Conservation (phyloP, 108 stramenopile species). For the Skeletonema potamos region DNA sequence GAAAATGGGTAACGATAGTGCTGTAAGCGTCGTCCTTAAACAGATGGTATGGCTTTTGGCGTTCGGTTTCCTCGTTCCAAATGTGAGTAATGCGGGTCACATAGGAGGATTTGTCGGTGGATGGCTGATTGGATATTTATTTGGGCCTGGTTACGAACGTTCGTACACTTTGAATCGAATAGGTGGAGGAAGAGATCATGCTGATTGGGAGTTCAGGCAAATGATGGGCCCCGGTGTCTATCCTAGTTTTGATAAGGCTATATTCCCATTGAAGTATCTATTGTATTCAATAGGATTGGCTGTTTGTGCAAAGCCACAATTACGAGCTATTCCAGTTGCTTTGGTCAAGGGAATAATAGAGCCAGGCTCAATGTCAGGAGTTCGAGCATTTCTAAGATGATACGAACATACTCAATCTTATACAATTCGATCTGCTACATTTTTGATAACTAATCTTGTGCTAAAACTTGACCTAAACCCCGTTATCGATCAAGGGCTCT, state of each 20-base stretch:
- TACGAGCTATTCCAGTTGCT: slow-evolving; percentile 40
- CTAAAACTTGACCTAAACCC: no score
- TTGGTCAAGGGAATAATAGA: slow-evolving; percentile 33
- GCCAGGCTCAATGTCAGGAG: slow-evolving; percentile 38
- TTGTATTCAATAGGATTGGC: slow-evolving; percentile 38
- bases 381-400: slow-evolving; percentile 17
- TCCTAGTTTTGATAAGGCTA: slow-evolving; percentile 33
- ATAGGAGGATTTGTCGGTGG: slow-evolving; percentile 81
- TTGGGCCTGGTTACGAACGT: slow-evolving; percentile 65
- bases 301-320: slow-evolving; percentile 25
- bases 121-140: slow-evolving; percentile 53
- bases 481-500: no score
- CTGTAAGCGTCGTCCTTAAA: slow-evolving; percentile 43
- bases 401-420: neutral
- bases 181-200: slow-evolving; percentile 49
- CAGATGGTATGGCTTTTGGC: slow-evolving; percentile 60
- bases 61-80: slow-evolving; percentile 52
- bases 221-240: slow-evolving; percentile 70
- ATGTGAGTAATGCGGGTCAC: slow-evolving; percentile 69
- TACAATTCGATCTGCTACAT: neutral
- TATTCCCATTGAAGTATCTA: slow-evolving; percentile 53
- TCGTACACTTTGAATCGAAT: slow-evolving; percentile 45
- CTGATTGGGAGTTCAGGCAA: slow-evolving; percentile 57
- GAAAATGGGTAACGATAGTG: slow-evolving; percentile 60
- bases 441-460: no score